Evolutionary conservation across 257 asterid genomes (phyloP).

Genomic region (Nicotiana undulata): DNA sequence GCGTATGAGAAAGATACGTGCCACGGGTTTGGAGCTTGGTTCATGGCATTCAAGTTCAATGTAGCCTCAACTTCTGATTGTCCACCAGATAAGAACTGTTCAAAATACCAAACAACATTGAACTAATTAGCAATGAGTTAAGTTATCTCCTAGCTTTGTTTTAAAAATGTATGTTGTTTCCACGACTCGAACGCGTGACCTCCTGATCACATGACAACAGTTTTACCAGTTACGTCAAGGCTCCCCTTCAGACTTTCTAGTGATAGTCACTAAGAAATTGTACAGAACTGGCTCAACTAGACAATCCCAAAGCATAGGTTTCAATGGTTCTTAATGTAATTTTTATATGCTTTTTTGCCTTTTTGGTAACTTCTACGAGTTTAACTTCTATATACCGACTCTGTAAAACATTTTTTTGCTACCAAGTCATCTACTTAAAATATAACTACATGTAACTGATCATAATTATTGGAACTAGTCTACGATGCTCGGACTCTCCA

Average conservation of each 20-base stretch:
- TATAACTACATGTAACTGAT: no score
- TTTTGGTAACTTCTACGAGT: no score
- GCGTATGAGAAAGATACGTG: conserved; percentile 22
- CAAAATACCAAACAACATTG: background rate
- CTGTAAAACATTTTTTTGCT: no score
- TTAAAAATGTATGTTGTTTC: background rate
- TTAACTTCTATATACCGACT: no score
- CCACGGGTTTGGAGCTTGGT: conserved; percentile 18
- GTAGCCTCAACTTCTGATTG: conserved; percentile 23
- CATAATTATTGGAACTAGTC: no score
- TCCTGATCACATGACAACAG: no score
- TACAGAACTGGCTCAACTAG: background rate
- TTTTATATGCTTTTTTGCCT: background rate
- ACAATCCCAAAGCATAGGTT: background rate
- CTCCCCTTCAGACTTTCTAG: no score
- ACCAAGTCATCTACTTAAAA: no score
- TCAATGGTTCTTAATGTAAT: background rate
- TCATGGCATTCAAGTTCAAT: conserved; percentile 22
- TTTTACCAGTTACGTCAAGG: no score
- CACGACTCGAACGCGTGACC: no score
- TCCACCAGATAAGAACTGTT: conserved; percentile 21
- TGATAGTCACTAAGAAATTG: background rate
- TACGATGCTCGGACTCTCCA: no score
- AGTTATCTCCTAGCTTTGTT: background rate
- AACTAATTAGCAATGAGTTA: background rate